phyloP scores from a whole-genome alignment of 371 early-diverging fungal genomes.

The Apophysomyces elegans region DNA sequence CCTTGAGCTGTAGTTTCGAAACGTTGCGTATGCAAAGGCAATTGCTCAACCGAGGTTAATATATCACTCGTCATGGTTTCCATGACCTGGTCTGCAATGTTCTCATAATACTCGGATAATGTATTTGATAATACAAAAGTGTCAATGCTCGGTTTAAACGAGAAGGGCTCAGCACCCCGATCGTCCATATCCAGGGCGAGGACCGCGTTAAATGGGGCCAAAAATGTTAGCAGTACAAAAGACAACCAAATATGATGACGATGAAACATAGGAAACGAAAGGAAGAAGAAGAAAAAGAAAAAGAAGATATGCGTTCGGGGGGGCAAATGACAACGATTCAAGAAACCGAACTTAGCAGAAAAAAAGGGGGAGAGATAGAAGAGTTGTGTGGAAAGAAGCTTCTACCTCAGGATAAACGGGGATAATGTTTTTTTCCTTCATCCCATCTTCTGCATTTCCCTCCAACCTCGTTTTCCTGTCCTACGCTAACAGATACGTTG shows the following conservation, averaged over 20 bases:
- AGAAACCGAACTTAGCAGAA: not conserved
- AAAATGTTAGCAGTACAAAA: not conserved
- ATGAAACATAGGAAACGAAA: not conserved
- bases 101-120: conserved; percentile 51
- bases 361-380: conserved; percentile 2
- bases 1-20: conserved; percentile 10
- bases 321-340: not conserved
- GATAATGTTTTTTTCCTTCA: not conserved
- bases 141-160: conserved; percentile 8
- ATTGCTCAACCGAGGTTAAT: conserved; percentile 31
- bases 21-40: conserved; percentile 22
- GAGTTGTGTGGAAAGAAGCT: conserved; percentile 4
- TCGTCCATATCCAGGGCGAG: not conserved
- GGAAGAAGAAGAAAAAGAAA: not conserved
- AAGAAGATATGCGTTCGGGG: conserved; percentile 1
- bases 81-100: conserved; percentile 51
- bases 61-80: conserved; percentile 33
- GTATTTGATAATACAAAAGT: conserved; percentile 23
- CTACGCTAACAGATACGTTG: no score
- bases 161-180: not conserved
- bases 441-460: not conserved
- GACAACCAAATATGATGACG: conserved; percentile 4
- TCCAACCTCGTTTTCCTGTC: not conserved
- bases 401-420: not conserved
- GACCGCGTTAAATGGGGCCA: not conserved